A percentile compares a stretch with the other conserved stretches of the same genome.
These are phyloP conservation scores for Trifolium repens DNA, from an alignment of 306 rosid species.

Conservation along the genomic window DNA sequence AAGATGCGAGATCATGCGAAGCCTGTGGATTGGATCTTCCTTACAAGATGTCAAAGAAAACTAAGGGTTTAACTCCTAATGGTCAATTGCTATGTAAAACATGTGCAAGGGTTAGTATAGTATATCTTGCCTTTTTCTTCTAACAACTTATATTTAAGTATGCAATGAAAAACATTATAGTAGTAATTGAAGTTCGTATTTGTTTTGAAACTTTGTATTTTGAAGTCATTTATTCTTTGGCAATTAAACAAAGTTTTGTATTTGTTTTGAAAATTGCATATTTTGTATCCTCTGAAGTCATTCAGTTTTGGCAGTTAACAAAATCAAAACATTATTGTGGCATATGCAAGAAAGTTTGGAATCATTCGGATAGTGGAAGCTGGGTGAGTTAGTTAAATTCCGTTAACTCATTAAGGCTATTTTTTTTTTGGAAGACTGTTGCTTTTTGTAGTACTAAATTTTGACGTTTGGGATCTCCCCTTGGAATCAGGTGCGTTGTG, in stretches of 20 bases:
- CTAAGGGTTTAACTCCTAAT: conserved; percentile 55
- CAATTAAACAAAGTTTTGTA: conserved; percentile 51
- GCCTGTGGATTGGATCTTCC: conserved; percentile 78
- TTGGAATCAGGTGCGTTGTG: conserved; percentile 88
- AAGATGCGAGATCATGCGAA: conserved; percentile 67
- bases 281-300: conserved; percentile 37
- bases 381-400: conserved; percentile 76
- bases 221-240: conserved; percentile 31
- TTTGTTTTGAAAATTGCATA: conserved; percentile 15
- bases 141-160: conserved; percentile 25
- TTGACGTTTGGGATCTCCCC: conserved; percentile 32
- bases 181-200: conserved; percentile 38
- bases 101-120: conserved; percentile 81
- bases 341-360: conserved; percentile 94
- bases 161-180: conserved; percentile 27
- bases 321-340: conserved; percentile 95
- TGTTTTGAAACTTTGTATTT: conserved; percentile 27
- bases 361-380: conserved; percentile 94
- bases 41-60: conserved; percentile 63
- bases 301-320: conserved; percentile 61
- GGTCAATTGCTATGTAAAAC: conserved; percentile 75
- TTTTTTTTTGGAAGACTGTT: conserved; percentile 17
- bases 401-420: conserved; percentile 26
- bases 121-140: conserved; percentile 39
- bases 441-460: conserved; percentile 36